Evolutionary conservation across 345 rosid genomes (phyloP), one percentile per base, ranked within the genome.

Genomic region (Combretum micranthum): DNA sequence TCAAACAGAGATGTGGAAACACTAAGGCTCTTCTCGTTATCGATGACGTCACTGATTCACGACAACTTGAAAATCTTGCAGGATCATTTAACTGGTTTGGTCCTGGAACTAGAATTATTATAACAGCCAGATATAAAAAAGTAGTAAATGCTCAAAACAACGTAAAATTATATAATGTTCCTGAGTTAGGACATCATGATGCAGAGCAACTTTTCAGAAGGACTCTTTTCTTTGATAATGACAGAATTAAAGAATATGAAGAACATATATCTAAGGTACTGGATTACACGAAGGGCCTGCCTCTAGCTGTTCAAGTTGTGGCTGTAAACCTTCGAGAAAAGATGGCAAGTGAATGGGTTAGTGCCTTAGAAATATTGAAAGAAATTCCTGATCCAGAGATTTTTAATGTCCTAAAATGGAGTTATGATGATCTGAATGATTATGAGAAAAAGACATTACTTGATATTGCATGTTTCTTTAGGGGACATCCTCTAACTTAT

Each of bases 401-500:
- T 13, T 50, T 20, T 1, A 49, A 52, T 5, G 32, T 53, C 5
- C 15, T 69, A 3, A 52, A 50, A 50, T 42, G 64, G 42, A 64
- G 73, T 53, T 69, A 20, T 17, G 64, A 69, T 18, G 50, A 56
- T 2, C 53, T 64, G 19, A 55, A 58, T 15, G 64, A 58, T 18
- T 21, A 4, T 20, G 52, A 53, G 56, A 58, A 57, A 56, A 37
- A 44, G 11, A 50, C 64, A 1, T 69, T 69, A 21, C 64, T 69
- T 4, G 65, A 69, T 12, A 53, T 69, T 4, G 64, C 72, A 2
- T 63, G 72, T 57, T 69, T 68, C 18, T 68, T 63, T 22, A 58
- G 44, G 17, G 69, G 65, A 46, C 25, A 60, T 42, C 32, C 13
- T 9, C 18, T 44, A 47, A 42, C 20, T 47, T 17, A 12, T 2